phyloP scores from a whole-genome alignment of 78 protist genomes.

The Pigoraptor vietnamica region DNA sequence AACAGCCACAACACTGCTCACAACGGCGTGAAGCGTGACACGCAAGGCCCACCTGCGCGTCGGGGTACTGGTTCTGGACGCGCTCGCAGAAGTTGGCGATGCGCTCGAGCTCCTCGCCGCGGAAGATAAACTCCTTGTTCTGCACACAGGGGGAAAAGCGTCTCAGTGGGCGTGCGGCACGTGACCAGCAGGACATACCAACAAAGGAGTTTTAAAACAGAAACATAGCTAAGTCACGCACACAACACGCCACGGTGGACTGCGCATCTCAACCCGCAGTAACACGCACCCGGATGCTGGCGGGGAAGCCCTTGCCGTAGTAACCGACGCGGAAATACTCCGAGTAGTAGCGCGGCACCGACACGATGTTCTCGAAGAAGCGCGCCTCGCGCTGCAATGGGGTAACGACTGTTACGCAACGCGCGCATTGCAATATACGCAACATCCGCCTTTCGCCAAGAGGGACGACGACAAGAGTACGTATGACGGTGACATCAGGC shows the following conservation, averaged over 20 bases:
- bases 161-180: neutral
- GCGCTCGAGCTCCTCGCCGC: conserved; percentile 53
- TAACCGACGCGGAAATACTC: conserved; percentile 72
- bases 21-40: neutral
- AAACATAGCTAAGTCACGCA: too few species aligned
- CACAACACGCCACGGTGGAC: too few species aligned
- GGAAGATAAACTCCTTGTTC: conserved; percentile 61
- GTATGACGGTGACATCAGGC: too few species aligned
- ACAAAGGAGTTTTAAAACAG: too few species aligned
- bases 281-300: neutral
- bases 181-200: too few species aligned
- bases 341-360: conserved; percentile 51
- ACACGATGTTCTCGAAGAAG: conserved; percentile 45
- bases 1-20: neutral
- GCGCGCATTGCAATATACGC: too few species aligned
- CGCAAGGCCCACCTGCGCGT: neutral
- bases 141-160: neutral
- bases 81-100: conserved; percentile 49
- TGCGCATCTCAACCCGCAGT: too few species aligned
- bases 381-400: conserved; percentile 34
- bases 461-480: neutral
- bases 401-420: too few species aligned
- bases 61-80: conserved; percentile 13
- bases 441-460: too few species aligned
- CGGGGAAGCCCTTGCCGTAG: conserved; percentile 60